phyloP scores from a whole-genome alignment of 352 stramenopile genomes.

The Thalassiosira ordinaria region DNA sequence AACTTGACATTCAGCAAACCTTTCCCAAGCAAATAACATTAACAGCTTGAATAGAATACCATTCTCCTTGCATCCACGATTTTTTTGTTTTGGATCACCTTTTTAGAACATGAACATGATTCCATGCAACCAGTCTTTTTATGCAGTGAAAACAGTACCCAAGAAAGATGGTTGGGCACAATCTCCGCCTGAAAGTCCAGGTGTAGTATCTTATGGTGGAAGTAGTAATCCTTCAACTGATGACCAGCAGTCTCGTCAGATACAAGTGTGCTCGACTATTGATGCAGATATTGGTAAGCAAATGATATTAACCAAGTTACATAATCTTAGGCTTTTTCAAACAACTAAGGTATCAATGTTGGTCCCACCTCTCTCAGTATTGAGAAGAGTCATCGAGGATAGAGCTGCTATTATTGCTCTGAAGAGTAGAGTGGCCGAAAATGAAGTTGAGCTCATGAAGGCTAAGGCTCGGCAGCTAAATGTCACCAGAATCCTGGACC shows the following conservation, averaged over 20 bases:
- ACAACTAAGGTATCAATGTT: background rate
- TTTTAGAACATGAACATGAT: no score
- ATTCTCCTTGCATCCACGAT: no score
- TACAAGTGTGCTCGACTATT: slow-evolving; percentile 16
- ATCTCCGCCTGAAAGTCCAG: no score
- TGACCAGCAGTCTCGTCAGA: slow-evolving; percentile 13
- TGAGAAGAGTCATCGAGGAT: slow-evolving; percentile 53
- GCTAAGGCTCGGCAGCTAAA: slow-evolving; percentile 37
- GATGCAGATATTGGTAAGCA: slow-evolving; percentile 26
- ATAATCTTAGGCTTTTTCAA: background rate
- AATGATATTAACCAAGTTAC: background rate
- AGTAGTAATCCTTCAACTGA: no score
- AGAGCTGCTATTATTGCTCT: slow-evolving; percentile 41
- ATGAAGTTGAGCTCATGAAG: slow-evolving; percentile 38
- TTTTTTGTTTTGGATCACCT: no score
- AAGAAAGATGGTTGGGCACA: no score
- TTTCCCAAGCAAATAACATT: no score
- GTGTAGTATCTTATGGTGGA: no score
- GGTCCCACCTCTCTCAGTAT: slow-evolving; percentile 11
- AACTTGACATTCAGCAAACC: no score
- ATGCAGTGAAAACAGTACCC: no score
- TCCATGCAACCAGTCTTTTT: no score
- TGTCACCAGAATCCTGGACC: slow-evolving; percentile 8
- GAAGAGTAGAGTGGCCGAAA: slow-evolving; percentile 20
- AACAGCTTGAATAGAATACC: no score